These are phyloP conservation scores for Paratrimastix pyriformis DNA, from an alignment of 78 protist species.

Conservation along the genomic window DNA sequence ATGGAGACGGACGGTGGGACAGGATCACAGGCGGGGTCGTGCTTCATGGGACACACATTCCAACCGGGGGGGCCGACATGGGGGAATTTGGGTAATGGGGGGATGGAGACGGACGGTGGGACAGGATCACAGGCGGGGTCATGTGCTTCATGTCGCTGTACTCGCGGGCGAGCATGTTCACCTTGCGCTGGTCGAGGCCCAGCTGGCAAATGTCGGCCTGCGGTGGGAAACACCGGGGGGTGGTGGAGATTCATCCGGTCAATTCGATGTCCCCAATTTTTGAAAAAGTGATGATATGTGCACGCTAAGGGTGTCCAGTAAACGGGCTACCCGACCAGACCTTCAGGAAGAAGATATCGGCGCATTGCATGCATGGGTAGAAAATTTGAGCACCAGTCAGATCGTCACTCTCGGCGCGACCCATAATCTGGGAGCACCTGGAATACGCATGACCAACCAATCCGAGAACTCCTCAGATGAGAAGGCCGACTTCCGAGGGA, in stretches of 20 bases:
- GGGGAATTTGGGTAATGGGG: neutral
- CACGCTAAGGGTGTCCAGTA: neutral
- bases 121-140: constrained; percentile 29
- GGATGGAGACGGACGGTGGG: constrained; percentile 8
- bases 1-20: constrained; percentile 13
- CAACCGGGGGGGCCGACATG: neutral
- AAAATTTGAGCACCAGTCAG: constrained; percentile 44
- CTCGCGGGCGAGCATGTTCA: constrained; percentile 47
- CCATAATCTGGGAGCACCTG: constrained; percentile 40
- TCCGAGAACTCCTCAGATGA: neutral
- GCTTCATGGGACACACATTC: too few species aligned
- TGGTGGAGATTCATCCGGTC: too few species aligned
- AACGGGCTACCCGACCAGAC: neutral
- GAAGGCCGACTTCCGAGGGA: too few species aligned
- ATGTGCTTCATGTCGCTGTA: neutral
- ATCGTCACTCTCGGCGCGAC: constrained; percentile 10
- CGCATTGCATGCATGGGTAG: constrained; percentile 53
- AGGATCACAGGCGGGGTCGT: constrained; percentile 28
- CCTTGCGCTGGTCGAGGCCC: constrained; percentile 45
- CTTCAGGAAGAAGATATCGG: constrained; percentile 38
- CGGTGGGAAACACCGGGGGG: too few species aligned
- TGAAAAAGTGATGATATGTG: too few species aligned
- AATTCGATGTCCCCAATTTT: too few species aligned
- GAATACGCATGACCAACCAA: neutral
- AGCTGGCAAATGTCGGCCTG: constrained; percentile 46